phyloP scores from a whole-genome alignment of 2,329 filamentous ascomycete genomes.

The Penicillium sp. region DNA sequence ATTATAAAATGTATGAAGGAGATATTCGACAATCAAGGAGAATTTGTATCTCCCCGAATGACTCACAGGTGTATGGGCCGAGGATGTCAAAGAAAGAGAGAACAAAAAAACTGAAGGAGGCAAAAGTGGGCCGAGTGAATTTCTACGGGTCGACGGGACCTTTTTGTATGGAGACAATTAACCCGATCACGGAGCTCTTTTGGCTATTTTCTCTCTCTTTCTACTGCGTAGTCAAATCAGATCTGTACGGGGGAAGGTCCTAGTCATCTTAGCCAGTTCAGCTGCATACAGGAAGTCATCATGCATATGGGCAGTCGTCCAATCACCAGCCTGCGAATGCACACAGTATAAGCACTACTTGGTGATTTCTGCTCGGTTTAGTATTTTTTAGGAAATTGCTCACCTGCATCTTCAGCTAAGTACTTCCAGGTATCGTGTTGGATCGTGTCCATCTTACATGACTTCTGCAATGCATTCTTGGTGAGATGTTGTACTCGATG shows the following conservation, averaged over 20 bases:
- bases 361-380: neutral
- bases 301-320: neutral
- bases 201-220: neutral
- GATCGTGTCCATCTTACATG: neutral
- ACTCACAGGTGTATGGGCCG: constrained; percentile 3
- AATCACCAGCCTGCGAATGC: constrained; percentile 1
- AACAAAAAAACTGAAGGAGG: constrained; percentile 3
- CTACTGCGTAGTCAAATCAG: neutral
- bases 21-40: neutral
- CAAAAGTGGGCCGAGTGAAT: constrained; percentile 7
- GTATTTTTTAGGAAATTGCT: neutral
- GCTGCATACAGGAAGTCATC: too few relatives aligned
- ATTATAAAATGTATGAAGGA: neutral
- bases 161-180: neutral
- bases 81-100: neutral
- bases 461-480: neutral
- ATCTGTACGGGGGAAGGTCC: neutral
- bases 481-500: neutral
- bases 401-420: constrained; percentile 2
- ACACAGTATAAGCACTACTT: neutral
- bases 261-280: neutral
- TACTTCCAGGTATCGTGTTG: neutral
- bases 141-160: neutral
- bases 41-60: neutral
- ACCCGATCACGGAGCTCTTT: neutral